Evolutionary conservation across 495 filamentous ascomycete species (phyloP).

Genomic region (Hypoxylon lienhwacheense): DNA sequence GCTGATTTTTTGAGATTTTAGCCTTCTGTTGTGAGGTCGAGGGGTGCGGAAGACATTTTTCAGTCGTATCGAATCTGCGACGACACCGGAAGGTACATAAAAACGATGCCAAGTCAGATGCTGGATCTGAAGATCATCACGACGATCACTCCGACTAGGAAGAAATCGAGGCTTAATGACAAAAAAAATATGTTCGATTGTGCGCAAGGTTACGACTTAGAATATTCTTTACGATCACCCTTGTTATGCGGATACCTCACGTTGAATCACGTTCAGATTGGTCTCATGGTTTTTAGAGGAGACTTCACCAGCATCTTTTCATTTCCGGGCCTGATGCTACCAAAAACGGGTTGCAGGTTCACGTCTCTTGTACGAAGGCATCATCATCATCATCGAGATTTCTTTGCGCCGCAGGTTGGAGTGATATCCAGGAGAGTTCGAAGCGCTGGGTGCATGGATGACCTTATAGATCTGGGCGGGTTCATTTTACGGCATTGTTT

Average conservation of each 20-base stretch:
- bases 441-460: slow-evolving; percentile 37
- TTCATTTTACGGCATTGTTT: slow-evolving; percentile 35
- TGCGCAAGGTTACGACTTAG: slow-evolving; percentile 31
- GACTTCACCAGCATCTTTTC: slow-evolving; percentile 29
- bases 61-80: slow-evolving; percentile 93
- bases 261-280: slow-evolving; percentile 29
- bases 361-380: slow-evolving; percentile 32
- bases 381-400: slow-evolving; percentile 23
- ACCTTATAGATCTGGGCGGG: slow-evolving; percentile 39
- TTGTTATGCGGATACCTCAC: slow-evolving; percentile 33
- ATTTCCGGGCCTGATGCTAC: slow-evolving; percentile 25
- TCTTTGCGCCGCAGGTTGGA: slow-evolving; percentile 34
- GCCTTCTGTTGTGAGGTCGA: slow-evolving; percentile 94
- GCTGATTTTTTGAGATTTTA: slow-evolving; percentile 53
- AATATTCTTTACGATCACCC: slow-evolving; percentile 30
- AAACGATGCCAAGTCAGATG: slow-evolving; percentile 64
- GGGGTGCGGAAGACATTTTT: slow-evolving; percentile 95
- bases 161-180: slow-evolving; percentile 26
- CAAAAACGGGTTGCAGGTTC: slow-evolving; percentile 26
- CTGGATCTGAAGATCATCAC: slow-evolving; percentile 54
- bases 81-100: slow-evolving; percentile 97
- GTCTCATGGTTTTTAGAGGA: slow-evolving; percentile 37
- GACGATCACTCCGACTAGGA: slow-evolving; percentile 52
- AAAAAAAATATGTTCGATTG: slow-evolving; percentile 29
- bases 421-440: slow-evolving; percentile 36